Base-by-base conservation (phyloP, 371 early-diverging fungal species). In the Zychaea mexicana region DNA sequence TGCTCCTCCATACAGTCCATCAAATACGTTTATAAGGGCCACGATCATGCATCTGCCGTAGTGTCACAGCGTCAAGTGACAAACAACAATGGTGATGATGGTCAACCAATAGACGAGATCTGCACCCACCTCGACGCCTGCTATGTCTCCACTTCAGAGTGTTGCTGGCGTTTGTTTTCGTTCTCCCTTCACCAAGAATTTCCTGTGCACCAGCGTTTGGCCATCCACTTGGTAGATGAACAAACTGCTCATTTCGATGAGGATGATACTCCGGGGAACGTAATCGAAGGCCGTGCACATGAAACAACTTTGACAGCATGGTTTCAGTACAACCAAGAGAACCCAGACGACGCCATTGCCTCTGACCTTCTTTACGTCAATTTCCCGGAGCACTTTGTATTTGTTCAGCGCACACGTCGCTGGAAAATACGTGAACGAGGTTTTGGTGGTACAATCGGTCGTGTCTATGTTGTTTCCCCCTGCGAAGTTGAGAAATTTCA, bases 1-100 rank as follows among this genome's bases (percentile, higher is more conserved):
- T 78, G 77, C 0, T 15, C 60, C 19, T 21, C 22, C 26, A 60
- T 74, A 17, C 15, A 36, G 1, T 56, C 72, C 1, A 60, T 78
- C 9, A 81, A 76, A 52, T 81, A 77, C 49, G 65, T 76, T 7
- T 70, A 72, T 58, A 76, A 74, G 32, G 75, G 77, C 2, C 70
- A 71, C 46, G 75, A 76, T 49, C 5, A 53, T 10, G 60, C 72
- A 6, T 10, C 19, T 0, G 31, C 54, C 9, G 10, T n/a, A 12
- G 27, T 62, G 5, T n/a, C 27, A 26, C 2, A 28, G 6, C 26
- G 21, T 9, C 9, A n/a, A 1, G 12, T 12, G 17, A 17, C 39
- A 39, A n/a, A n/a, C n/a, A n/a, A n/a, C n/a, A n/a, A n/a, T n/a
- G 8, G 10, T 36, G 0, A 49, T 24, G 24, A 49, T 49, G 49